Base-by-base conservation (phyloP, 805 yeast genomes). In the Kurtzmaniella fragi region DNA sequence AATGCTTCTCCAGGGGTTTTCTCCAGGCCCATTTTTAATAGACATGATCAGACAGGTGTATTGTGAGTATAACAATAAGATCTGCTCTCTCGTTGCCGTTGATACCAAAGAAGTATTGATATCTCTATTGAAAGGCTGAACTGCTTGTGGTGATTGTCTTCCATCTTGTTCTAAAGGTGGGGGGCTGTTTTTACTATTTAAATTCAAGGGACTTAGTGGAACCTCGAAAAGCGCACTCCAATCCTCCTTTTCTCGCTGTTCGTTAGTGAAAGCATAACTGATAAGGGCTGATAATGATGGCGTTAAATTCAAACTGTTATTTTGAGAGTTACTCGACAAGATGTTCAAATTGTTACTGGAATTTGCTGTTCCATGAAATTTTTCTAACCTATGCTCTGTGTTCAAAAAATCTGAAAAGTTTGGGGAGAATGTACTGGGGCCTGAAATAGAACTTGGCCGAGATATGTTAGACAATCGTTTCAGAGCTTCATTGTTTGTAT, bases 1-100 rank as follows among this genome's bases (percentile, higher is more conserved):
- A 31, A 73, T 49, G 7, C 71, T 67, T 37, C 82, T 57, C 88
- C 88, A 82, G 5, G 87, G 88, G 48, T 82, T 81, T 44, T 80
- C 85, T 2, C 72, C 57, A 0, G 77, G 77, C 0, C 84, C 85
- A 45, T 78, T 75, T 46, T 77, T 79, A 40, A 81, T 77, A 5
- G 84, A 76, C 75, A 82, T 69, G 38, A 81, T 65, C 17, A 61
- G 54, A 35, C 69, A 64, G 1, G 71, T 66, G 43, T 64, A 64
- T 17, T 56, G 52, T 1, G 65, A 56, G 39, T 60, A 67, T 25
- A 67, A 45, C 33, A 53, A 55, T 14, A 67, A 40, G 27, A 66
- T 61, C 32, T 65, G 71, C 38, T 62, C 66, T 16, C 57, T 58
- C 39, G 64, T 70, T 2, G 64, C 53, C 1, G 64, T 43, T 6